A percentile compares a stretch with the other conserved stretches of the same genome.
phyloP scores from a whole-genome alignment of 1,284 basidiomycete genomes.

The Ceratobasidium sp. region DNA sequence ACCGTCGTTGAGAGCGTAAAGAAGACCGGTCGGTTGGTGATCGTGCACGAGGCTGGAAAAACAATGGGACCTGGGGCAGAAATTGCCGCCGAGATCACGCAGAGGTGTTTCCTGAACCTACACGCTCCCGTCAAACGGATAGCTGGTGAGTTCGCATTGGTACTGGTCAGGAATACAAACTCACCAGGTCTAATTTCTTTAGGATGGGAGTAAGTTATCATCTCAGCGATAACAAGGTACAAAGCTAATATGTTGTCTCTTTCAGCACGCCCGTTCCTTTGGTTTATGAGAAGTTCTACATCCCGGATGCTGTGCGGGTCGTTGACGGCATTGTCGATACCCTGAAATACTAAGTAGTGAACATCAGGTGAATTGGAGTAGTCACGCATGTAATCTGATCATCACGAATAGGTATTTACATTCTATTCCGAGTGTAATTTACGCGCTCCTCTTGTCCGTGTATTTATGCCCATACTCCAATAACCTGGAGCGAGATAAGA shows the following conservation, averaged over 20 bases:
- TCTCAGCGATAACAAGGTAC: constrained; percentile 8
- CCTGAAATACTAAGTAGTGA: constrained; percentile 63
- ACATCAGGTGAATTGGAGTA: not conserved
- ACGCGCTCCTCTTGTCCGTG: constrained; percentile 47
- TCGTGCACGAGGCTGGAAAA: constrained; percentile 89
- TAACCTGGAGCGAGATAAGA: constrained; percentile 49
- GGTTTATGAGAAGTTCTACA: constrained; percentile 88
- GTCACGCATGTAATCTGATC: not conserved
- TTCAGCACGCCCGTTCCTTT: constrained; percentile 77
- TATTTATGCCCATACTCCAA: constrained; percentile 60
- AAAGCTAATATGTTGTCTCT: constrained; percentile 29
- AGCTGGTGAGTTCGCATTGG: constrained; percentile 66
- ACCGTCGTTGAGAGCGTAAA: constrained; percentile 81
- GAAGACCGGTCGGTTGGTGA: constrained; percentile 81
- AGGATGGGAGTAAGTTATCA: constrained; percentile 31
- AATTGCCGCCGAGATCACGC: constrained; percentile 84
- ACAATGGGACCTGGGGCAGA: constrained; percentile 87
- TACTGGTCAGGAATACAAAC: not conserved
- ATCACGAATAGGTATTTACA: not conserved
- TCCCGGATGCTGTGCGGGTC: constrained; percentile 83
- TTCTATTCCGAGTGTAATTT: not conserved
- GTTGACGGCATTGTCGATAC: constrained; percentile 86
- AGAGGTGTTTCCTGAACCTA: constrained; percentile 83
- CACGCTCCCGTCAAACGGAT: constrained; percentile 87
- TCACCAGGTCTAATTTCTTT: not conserved